Evolutionary conservation across 2,329 filamentous ascomycete species (phyloP), one percentile per base, ranked within the genome.

Genomic region (Dactylellina sp.): DNA sequence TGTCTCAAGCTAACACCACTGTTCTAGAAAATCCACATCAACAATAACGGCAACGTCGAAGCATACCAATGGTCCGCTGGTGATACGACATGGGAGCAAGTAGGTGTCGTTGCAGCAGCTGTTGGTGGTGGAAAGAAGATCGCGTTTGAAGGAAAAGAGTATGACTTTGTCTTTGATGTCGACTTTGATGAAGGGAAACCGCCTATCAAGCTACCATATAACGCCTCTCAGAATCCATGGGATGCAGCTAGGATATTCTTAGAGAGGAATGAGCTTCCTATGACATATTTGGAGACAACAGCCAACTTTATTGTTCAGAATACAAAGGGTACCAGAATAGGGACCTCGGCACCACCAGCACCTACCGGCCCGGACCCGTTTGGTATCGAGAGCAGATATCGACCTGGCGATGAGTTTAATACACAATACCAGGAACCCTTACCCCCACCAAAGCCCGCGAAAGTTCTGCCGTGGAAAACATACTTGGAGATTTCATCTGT

Each of bases 101-200:
- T 98, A 7, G 95, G 95, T n/a, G 96, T 93, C 0, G 93, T 99
- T 0, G 95, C 98, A 9, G 92, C 96, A 78, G 88, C 92, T 2
- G 91, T 90, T 3, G 92, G 90, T 39, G 96, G 92, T 79, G 92
- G 89, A 76, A 91, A 92, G 9, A 88, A 88, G 70, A 93, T 93
- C 82, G 87, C 89, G 68, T 90, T 94, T 79, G 84, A 91, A 0
- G 94, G 94, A 32, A 88, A 96, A 79, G 91, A 94, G 75, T 99
- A 96, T 80, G 95, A 99, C 80, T 97, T 90, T 79, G 93, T 99
- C 7, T 98, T 98, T 77, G 93, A 97, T 79, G 93, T 97, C 24
- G 93, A 97, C 78, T 96, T 97, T 75, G 92, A 97, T 80, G 94
- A 97, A 79, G 94, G 93, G 59, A 94, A 96, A 79, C 93, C 94